Conservation (phyloP, 2,329 filamentous ascomycete species). For the Colletotrichum cuscutae region DNA sequence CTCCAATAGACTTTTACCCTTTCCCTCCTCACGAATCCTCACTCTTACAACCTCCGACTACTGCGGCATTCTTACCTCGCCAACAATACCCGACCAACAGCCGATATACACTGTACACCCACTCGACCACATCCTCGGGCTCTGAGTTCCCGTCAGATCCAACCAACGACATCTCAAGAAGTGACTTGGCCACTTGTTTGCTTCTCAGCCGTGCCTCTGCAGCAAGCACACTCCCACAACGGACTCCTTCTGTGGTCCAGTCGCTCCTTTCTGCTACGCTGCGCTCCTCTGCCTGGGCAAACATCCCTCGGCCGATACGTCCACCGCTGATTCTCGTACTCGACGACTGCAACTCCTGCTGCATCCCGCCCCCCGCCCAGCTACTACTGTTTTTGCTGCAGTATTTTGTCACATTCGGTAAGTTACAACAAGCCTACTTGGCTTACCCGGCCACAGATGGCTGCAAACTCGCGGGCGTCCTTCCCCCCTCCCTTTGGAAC, state of each 20-base stretch:
- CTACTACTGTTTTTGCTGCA: neutral
- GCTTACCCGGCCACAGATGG: neutral
- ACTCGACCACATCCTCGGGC: constrained; percentile 19
- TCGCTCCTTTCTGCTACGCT: constrained; percentile 24
- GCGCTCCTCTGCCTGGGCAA: constrained; percentile 14
- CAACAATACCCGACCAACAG: neutral
- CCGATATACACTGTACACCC: constrained; percentile 2
- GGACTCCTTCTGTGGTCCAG: constrained; percentile 33
- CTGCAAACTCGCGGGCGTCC: constrained; percentile 10
- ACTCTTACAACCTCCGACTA: constrained; percentile 8
- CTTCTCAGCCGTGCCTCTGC: constrained; percentile 25
- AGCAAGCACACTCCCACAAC: constrained; percentile 28
- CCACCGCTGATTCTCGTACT: constrained; percentile 9
- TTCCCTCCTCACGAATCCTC: constrained; percentile 3
- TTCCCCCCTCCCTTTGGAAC: neutral
- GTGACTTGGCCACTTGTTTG: constrained; percentile 28
- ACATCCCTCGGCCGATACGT: constrained; percentile 20
- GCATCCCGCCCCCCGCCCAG: constrained; percentile 6
- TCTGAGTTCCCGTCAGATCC: neutral
- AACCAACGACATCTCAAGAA: constrained; percentile 2
- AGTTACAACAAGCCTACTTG: constrained; percentile 21
- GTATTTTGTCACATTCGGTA: constrained; percentile 9
- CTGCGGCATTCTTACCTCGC: neutral
- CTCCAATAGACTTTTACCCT: constrained; percentile 35
- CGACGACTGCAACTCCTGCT: constrained; percentile 23